Evolutionary conservation across 768 basidiomycete genomes (phyloP), one percentile per base, ranked within the genome.

Genomic region (Steccherinum ochraceum): DNA sequence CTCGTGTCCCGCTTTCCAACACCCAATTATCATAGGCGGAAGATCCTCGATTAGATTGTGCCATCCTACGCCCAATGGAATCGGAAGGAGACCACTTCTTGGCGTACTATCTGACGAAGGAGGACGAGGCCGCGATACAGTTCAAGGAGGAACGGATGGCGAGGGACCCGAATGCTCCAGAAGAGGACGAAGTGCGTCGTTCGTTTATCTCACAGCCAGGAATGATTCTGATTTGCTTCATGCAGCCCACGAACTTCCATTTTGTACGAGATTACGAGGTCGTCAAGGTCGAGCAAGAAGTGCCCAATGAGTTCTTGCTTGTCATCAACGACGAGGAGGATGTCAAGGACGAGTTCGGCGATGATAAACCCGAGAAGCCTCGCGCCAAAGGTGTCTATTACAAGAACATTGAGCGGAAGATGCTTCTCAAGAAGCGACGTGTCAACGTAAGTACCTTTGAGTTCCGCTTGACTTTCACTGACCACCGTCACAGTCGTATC

Each of bases 31-130:
- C n/a, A 3, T 49, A 89, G 87, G 73, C 77, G 49, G 82, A 86
- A 21, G 90, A 93, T 61, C 86, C 86, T 39, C 79, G 90, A 23
- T 60, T 92, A 51, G 89, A 92, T 61, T 91, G 89, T 62, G 90
- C 89, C 18, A 86, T 92, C 52, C 69, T 93, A 49, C 80, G 90
- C 23, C 89, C 90, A 1, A 89, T 90, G 86, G 86, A 88, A 63
- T 83, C 86, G 2, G 90, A 92, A 45, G 86, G 89, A 20, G 89
- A 92, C 61, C 87, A 89, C 42, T 92, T 92, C 79, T 69, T 93
- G 50, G 82, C 89, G 11, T 92, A 89, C 61, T 91, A 91, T 55
- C 79, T 92, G 24, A 85, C 89, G 1, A 75, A 79, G 60, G 82
- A 86, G 25, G 89, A 92, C 62, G 83, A 81, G 12, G 73, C 80